These are phyloP conservation scores for Cryptococcus sp. DNA, from an alignment of 1,284 basidiomycete species.

Conservation along the genomic window DNA sequence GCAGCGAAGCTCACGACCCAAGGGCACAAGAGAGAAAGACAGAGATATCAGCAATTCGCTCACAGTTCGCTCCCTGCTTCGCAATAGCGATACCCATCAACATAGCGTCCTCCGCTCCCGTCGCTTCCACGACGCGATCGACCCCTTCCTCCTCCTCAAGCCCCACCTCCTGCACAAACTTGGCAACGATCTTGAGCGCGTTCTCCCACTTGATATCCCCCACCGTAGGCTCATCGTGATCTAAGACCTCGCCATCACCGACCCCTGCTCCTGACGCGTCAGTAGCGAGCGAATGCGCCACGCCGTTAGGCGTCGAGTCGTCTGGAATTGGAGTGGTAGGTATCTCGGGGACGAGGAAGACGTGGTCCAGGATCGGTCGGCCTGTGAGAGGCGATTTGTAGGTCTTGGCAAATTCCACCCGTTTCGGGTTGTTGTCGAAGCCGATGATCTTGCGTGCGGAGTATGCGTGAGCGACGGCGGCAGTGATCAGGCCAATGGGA, in stretches of 20 bases:
- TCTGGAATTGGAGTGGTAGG: constrained; percentile 8
- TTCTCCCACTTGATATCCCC: constrained; percentile 47
- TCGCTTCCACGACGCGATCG: constrained; percentile 64
- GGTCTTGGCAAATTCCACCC: constrained; percentile 80
- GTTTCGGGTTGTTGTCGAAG: constrained; percentile 70
- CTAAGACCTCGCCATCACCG: constrained; percentile 30
- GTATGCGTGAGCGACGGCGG: constrained; percentile 57
- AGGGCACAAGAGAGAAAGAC: too few relatives aligned
- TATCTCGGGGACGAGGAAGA: constrained; percentile 39
- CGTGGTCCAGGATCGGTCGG: constrained; percentile 45
- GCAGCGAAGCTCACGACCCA: background rate
- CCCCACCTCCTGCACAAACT: constrained; percentile 34
- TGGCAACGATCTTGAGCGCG: constrained; percentile 35
- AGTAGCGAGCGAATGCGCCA: constrained; percentile 10
- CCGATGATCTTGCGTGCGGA: constrained; percentile 49
- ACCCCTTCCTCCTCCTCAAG: constrained; percentile 55
- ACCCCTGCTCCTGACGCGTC: constrained; percentile 24
- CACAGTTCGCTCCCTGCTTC: constrained; percentile 61
- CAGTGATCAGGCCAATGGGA: constrained; percentile 56
- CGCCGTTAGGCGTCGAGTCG: background rate
- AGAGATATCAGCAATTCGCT: constrained; percentile 19
- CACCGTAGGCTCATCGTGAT: constrained; percentile 26
- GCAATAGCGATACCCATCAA: constrained; percentile 60
- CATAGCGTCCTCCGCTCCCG: constrained; percentile 65
- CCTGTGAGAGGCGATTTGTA: constrained; percentile 58